Evolutionary conservation across 768 basidiomycete species (phyloP), one percentile per base, ranked within the genome.

Genomic region (Kwoniella shandongensis): DNA sequence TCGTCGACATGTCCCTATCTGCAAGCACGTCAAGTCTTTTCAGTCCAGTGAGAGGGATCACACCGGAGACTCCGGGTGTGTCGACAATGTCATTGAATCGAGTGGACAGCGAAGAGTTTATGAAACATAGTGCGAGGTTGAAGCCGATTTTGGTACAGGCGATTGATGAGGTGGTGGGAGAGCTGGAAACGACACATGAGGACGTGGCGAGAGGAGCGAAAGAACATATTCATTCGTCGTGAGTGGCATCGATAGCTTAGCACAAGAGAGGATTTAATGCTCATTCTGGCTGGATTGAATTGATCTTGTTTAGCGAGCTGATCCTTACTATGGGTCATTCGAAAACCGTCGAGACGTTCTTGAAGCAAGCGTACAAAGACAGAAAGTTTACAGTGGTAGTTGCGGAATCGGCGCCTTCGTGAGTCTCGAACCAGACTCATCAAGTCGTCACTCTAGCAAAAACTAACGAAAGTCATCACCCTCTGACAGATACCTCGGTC

Each of bases 141-240:
- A 96, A 93, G 78, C 94, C 94, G 2, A 87, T 96, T 0, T 81
- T 99, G 52, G 91, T 97, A 82, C 91, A 96, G 76, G 96, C 92
- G 6, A 93, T 99, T 49, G 88, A 94, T 72, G 94, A 97, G 71
- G 89, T 97, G 17, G 81, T 96, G 42, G 91, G 96, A 64, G 96
- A 99, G 76, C 80, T 99, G 35, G 93, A 96, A 75, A 92, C 89
- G 2, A 93, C 94, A 1, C 91, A 97, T 66, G 89, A 96, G 65
- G 92, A 88, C 67, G 87, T 98, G 18, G 88, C 89, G 8, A 94
- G 89, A 79, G 89, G 88, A 66, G 91, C 93, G 1, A 88, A 85
- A 77, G 92, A 96, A 75, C 93, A 98, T 73, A 88, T 99, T 58
- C 94, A 98, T 76, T 91, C 92, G n/a, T 92, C 96, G 94, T 97